Base-by-base conservation (phyloP, 2,329 filamentous ascomycete genomes). In the Talaromyces sp. region DNA sequence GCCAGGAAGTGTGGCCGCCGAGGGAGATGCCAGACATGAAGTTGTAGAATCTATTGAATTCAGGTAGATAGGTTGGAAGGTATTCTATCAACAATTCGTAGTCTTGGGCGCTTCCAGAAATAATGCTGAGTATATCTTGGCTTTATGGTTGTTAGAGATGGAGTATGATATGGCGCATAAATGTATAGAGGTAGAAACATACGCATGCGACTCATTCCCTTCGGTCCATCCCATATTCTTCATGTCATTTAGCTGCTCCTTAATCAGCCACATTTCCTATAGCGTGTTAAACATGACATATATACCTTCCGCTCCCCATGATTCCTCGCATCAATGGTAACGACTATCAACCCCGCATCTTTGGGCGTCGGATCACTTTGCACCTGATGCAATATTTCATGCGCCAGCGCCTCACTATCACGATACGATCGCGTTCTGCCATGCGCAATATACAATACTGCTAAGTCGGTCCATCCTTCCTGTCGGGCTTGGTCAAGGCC, bases 11-110 rank as follows among this genome's bases (percentile, higher is more conserved):
- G 31, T 65, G 64, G 8, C 64, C 64, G 1, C 64, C 64, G 6
- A 65, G 64, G 1, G 64, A 65, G 7, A 59, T 47, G 14, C 64
- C 64, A 8, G 64, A 65, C 60, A 65, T 52, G 52, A 65, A 50
- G 33, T 60, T 65, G 14, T 62, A 65, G 37, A 65, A 62, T 11
- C 11, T 62, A 4, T 52, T 43, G 48, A 65, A 65, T 11, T 62
- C 50, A 0, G 64, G 59, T 3, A 65, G 52, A 19, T 62, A 65
- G 6, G 33, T 45, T 4, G 64, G 64, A 10, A 65, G 60, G 19
- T 62, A 62, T 14, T 62, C 52, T 3, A 65, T 65, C 6, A 65
- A 24, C 9, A 65, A 58, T 14, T 59, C 59, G n/a, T 62, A 39
- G n/a, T 65, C 64, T 1, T 62, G 43, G 8, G 64, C 59, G 33